Conservation (phyloP, 1,284 basidiomycete species). For the Leccinum holopus region DNA sequence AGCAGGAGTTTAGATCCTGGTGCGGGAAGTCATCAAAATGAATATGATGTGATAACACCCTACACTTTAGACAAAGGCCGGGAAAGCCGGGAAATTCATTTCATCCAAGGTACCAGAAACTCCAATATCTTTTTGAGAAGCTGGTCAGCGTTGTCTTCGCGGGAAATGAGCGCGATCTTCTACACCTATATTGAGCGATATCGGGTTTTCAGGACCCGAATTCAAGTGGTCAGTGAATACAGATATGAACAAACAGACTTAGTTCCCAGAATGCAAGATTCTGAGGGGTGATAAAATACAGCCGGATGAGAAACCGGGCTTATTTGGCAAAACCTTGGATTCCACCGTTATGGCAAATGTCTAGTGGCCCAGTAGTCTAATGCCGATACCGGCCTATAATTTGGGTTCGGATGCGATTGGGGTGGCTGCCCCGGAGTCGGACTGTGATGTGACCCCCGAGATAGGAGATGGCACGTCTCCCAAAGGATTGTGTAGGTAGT, state of each 20-base stretch:
- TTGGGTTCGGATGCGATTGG: conserved; percentile 12
- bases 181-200: neutral
- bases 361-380: conserved; percentile 7
- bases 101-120: neutral
- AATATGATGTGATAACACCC: neutral
- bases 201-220: neutral
- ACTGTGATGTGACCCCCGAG: conserved; percentile 11
- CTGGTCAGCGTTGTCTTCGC: neutral
- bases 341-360: neutral
- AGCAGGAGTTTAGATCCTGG: neutral
- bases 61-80: neutral
- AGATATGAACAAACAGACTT: neutral
- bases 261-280: neutral
- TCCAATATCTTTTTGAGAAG: neutral
- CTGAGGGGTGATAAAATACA: conserved; percentile 1
- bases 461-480: conserved; percentile 25
- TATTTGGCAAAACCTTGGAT: neutral
- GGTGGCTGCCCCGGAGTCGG: conserved; percentile 25
- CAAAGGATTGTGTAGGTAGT: conserved; percentile 44
- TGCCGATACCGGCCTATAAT: conserved; percentile 3
- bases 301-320: neutral
- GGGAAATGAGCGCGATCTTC: neutral
- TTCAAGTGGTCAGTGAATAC: neutral
- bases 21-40: neutral
- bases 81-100: conserved; percentile 3